These are phyloP conservation scores for Rubia balearica DNA, from an alignment of 305 asterid species.

Conservation along the genomic window DNA sequence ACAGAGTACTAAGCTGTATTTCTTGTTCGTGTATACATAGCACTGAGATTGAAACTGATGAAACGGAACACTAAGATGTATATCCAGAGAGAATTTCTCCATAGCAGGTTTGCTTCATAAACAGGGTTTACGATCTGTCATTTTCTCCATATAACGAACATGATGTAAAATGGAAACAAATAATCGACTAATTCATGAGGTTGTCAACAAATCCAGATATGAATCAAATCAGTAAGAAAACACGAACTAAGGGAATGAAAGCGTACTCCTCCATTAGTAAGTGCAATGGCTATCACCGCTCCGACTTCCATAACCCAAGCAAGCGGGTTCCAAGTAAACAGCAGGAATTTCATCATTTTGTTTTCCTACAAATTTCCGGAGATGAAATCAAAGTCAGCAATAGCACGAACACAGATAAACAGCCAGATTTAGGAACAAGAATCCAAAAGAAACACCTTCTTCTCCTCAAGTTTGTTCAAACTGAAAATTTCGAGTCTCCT, in stretches of 20 bases:
- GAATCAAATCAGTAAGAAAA: neutral
- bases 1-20: too few species aligned
- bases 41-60: neutral
- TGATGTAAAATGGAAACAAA: too few species aligned
- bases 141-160: neutral
- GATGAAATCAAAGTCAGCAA: too few species aligned
- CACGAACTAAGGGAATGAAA: neutral
- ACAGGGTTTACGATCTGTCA: neutral
- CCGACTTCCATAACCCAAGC: slow-evolving; percentile 92
- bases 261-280: slow-evolving; percentile 83
- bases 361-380: slow-evolving; percentile 21
- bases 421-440: neutral
- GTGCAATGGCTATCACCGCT: slow-evolving; percentile 75
- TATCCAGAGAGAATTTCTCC: too few species aligned
- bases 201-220: neutral
- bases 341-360: slow-evolving; percentile 64
- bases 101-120: neutral
- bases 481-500: slow-evolving; percentile 28
- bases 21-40: too few species aligned
- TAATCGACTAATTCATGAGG: neutral
- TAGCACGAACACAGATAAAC: neutral
- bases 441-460: slow-evolving; percentile 14
- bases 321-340: slow-evolving; percentile 90
- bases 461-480: slow-evolving; percentile 29
- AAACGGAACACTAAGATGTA: neutral